Conservation (phyloP, 2,329 filamentous ascomycete genomes). For the Verticillium longisporum region DNA sequence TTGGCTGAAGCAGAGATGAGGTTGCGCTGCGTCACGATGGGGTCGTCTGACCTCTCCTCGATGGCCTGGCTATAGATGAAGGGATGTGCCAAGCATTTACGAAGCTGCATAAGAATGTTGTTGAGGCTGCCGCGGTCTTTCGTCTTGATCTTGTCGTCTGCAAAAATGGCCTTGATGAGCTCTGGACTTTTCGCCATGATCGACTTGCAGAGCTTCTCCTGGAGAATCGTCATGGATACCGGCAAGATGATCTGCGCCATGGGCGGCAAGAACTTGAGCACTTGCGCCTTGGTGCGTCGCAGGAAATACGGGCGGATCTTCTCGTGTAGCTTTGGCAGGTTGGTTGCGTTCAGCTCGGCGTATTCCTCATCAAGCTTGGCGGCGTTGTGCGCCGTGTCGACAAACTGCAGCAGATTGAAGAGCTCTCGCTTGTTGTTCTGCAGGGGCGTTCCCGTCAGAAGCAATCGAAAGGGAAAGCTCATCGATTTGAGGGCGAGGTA, state of each 20-base stretch:
- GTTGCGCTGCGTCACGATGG: slow-evolving; percentile 63
- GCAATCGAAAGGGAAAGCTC: slow-evolving; percentile 71
- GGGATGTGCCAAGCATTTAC: slow-evolving; percentile 92
- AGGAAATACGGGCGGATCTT: slow-evolving; percentile 70
- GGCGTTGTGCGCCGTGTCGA: slow-evolving; percentile 67
- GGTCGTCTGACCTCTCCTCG: slow-evolving; percentile 67
- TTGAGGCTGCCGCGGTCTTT: slow-evolving; percentile 74
- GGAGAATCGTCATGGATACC: slow-evolving; percentile 88
- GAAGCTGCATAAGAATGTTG: slow-evolving; percentile 92
- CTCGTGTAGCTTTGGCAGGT: slow-evolving; percentile 72
- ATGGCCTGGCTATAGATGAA: slow-evolving; percentile 90
- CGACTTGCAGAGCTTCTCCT: slow-evolving; percentile 90
- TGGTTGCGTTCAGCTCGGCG: slow-evolving; percentile 72
- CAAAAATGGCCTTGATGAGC: slow-evolving; percentile 81
- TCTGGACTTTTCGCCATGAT: slow-evolving; percentile 88
- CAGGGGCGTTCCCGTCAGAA: slow-evolving; percentile 85
- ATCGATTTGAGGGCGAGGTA: slow-evolving; percentile 69
- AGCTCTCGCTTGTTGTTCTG: slow-evolving; percentile 94
- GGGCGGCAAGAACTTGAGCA: slow-evolving; percentile 84
- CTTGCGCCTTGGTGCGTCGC: slow-evolving; percentile 78
- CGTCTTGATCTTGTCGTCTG: slow-evolving; percentile 56
- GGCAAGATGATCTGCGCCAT: slow-evolving; percentile 95
- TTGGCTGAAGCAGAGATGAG: slow-evolving; percentile 90
- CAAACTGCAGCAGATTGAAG: slow-evolving; percentile 94
- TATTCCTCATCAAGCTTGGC: slow-evolving; percentile 69